These are phyloP conservation scores for Raffaelea albimanens DNA, from an alignment of 2,329 filamentous ascomycete genomes.

Conservation along the genomic window DNA sequence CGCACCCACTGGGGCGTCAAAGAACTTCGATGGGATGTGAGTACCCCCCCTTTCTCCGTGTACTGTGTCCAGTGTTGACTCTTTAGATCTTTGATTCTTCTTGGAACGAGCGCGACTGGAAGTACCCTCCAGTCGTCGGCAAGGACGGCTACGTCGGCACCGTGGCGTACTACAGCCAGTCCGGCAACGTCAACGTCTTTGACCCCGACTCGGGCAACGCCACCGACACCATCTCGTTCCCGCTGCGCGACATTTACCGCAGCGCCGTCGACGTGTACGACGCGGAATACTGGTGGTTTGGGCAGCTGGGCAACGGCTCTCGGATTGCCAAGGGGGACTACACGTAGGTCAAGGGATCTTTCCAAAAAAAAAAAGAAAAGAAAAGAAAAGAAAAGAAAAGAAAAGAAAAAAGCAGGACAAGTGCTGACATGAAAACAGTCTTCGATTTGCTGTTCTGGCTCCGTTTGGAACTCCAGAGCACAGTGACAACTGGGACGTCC, in stretches of 20 bases:
- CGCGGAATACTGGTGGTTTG: slow-evolving; percentile 12
- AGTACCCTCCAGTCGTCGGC: slow-evolving; percentile 16
- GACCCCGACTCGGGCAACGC: slow-evolving; percentile 3
- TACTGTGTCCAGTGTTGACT: not conserved
- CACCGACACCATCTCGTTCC: slow-evolving; percentile 10
- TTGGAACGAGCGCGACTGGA: slow-evolving; percentile 16
- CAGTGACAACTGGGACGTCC: slow-evolving; percentile 2
- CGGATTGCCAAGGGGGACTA: slow-evolving; percentile 22
- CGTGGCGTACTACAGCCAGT: slow-evolving; percentile 8
- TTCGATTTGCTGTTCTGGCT: slow-evolving; percentile 1
- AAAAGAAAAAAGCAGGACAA: too few relatives aligned
- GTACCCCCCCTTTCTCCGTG: not conserved
- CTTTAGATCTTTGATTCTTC: slow-evolving; percentile 11
- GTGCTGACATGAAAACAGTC: too few relatives aligned
- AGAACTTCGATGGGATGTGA: slow-evolving; percentile 21
- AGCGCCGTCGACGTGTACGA: slow-evolving; percentile 10
- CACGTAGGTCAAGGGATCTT: too few relatives aligned
- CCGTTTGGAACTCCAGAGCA: slow-evolving; percentile 1
- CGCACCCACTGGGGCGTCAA: slow-evolving; percentile 7
- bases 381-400: too few relatives aligned
- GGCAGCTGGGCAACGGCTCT: slow-evolving; percentile 18
- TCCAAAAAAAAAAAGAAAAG: too few relatives aligned
- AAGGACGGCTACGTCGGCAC: slow-evolving; percentile 15
- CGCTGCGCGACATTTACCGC: slow-evolving; percentile 14
- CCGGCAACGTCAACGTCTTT: not conserved